Evolutionary conservation across 352 stramenopile genomes (phyloP).

Genomic region (Globisporangium acanthophoron): DNA sequence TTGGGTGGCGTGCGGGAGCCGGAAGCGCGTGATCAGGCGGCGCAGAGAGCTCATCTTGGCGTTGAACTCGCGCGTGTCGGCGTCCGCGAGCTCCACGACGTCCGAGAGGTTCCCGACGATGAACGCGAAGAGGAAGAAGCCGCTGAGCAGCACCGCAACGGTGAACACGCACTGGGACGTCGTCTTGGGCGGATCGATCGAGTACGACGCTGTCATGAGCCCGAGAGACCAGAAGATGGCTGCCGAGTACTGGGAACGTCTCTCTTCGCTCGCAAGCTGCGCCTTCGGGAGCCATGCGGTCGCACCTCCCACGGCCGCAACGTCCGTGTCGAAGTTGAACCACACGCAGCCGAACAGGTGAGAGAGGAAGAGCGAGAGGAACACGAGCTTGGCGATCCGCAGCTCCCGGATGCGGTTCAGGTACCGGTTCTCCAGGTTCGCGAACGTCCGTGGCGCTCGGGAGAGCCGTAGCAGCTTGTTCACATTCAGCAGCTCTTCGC

Average conservation of each 20-base stretch:
- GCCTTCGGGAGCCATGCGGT: constrained; percentile 22
- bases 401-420: constrained; percentile 34
- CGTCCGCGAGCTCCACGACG: constrained; percentile 34
- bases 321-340: constrained; percentile 37
- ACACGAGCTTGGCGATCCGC: constrained; percentile 38
- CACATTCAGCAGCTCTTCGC: constrained; percentile 35
- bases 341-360: constrained; percentile 46
- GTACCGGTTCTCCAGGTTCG: constrained; percentile 30
- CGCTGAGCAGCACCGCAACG: constrained; percentile 25
- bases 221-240: constrained; percentile 37
- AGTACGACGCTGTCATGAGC: constrained; percentile 31
- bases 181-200: constrained; percentile 24
- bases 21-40: constrained; percentile 32
- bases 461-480: constrained; percentile 42
- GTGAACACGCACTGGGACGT: constrained; percentile 25
- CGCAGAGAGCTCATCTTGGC: constrained; percentile 32
- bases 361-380: constrained; percentile 37
- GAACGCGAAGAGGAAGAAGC: constrained; percentile 42
- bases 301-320: background rate
- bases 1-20: constrained; percentile 22
- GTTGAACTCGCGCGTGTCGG: constrained; percentile 41
- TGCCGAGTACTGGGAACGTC: constrained; percentile 19
- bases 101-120: constrained; percentile 37
- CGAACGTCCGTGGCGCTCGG: constrained; percentile 29
- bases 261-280: background rate